phyloP scores from a whole-genome alignment of 83 land plant species.

The Larix sibirica region DNA sequence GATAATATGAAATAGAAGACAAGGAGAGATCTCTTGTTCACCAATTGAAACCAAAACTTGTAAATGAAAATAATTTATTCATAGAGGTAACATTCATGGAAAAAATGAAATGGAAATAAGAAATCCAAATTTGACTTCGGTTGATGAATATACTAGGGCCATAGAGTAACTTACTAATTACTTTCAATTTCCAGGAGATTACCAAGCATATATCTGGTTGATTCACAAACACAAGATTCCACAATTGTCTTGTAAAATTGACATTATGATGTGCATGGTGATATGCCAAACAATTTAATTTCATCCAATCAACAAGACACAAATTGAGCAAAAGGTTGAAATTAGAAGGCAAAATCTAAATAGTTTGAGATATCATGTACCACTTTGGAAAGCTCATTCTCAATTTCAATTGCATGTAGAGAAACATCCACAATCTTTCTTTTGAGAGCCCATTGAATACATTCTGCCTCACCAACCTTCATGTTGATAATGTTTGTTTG shows the following conservation, averaged over 20 bases:
- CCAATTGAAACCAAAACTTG: constrained; percentile 37
- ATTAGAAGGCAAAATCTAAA: not conserved
- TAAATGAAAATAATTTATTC: not conserved
- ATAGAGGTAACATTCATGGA: not conserved
- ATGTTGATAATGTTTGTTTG: not conserved
- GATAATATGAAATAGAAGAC: constrained; percentile 53
- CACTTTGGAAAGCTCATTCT: constrained; percentile 58
- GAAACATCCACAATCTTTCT: constrained; percentile 32
- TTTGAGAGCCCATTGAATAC: constrained; percentile 43
- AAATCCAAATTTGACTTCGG: not conserved
- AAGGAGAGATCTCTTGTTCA: constrained; percentile 55
- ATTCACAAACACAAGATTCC: constrained; percentile 35
- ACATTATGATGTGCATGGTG: constrained; percentile 56
- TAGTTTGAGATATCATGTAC: constrained; percentile 11
- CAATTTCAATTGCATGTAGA: constrained; percentile 30
- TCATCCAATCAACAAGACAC: not conserved
- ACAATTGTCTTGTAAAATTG: constrained; percentile 36
- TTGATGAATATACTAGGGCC: not conserved
- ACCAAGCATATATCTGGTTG: constrained; percentile 17
- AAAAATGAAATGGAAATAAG: not conserved
- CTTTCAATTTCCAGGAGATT: constrained; percentile 29
- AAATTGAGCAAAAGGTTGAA: not conserved
- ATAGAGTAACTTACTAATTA: constrained; percentile 30
- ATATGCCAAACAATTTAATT: constrained; percentile 32
- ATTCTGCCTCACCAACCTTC: constrained; percentile 31